phyloP scores from a whole-genome alignment of 495 filamentous ascomycete genomes.

The Annulohypoxylon bovei region DNA sequence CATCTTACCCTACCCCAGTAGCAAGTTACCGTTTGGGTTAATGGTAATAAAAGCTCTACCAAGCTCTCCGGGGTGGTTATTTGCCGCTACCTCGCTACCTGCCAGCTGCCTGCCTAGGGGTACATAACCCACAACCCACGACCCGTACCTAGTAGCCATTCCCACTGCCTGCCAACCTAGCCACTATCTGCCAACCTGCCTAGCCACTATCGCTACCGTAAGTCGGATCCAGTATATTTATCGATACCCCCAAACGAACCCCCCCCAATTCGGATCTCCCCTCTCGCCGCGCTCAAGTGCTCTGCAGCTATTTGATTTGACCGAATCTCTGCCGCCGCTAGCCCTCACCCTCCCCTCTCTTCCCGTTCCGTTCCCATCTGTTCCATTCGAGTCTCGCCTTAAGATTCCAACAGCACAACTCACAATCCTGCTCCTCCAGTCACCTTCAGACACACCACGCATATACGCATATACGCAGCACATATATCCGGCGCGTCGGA shows the following conservation, averaged over 20 bases:
- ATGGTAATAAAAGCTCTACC: conserved; percentile 20
- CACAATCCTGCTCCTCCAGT: conserved; percentile 34
- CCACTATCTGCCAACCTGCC: neutral
- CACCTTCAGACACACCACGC: conserved; percentile 37
- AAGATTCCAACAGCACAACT: conserved; percentile 33
- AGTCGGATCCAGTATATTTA: conserved; percentile 3
- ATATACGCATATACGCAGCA: conserved; percentile 24
- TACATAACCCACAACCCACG: neutral
- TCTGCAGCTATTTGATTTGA: conserved; percentile 41
- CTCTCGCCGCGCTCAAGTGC: conserved; percentile 10
- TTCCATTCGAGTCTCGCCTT: conserved; percentile 14
- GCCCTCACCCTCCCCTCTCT: conserved; percentile 14
- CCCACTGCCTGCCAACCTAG: neutral
- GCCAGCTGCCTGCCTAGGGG: neutral
- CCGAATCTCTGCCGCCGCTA: conserved; percentile 43
- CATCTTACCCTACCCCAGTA: conserved; percentile 20
- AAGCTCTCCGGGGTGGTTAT: neutral
- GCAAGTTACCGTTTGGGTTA: conserved; percentile 19
- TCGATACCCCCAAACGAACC: conserved; percentile 11
- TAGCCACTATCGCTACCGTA: neutral
- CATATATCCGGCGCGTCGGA: conserved; percentile 29
- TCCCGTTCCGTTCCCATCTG: neutral
- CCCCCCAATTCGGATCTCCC: conserved; percentile 13
- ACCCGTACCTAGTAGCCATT: neutral
- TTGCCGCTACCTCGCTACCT: neutral